Evolutionary conservation across 768 basidiomycete genomes (phyloP).

Genomic region (Exsudoporus frostii): DNA sequence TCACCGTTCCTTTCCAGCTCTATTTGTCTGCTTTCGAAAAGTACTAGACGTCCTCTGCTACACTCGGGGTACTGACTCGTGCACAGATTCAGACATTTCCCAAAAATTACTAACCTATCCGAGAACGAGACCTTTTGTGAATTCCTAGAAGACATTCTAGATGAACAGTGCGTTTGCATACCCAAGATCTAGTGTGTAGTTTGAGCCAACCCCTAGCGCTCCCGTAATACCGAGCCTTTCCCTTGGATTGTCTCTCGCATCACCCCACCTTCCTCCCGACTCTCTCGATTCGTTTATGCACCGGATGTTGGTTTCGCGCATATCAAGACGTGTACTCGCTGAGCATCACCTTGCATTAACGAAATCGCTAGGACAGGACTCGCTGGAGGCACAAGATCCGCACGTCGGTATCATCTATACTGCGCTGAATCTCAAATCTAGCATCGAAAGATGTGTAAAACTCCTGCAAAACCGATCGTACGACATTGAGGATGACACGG

Average conservation of each 20-base stretch:
- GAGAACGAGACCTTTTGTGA: conserved; percentile 81
- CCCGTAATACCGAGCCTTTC: conserved; percentile 78
- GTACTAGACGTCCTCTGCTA: conserved; percentile 36
- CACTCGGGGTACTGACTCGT: conserved; percentile 7
- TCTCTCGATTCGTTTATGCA: conserved; percentile 84
- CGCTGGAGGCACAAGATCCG: conserved; percentile 42
- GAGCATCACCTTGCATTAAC: conserved; percentile 89
- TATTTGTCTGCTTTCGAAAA: conserved; percentile 88
- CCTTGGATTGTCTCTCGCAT: conserved; percentile 81
- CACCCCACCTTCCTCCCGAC: conserved; percentile 74
- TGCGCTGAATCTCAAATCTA: conserved; percentile 61
- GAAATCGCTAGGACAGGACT: conserved; percentile 42
- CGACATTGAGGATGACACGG: conserved; percentile 39
- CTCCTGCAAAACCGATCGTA: conserved; percentile 51
- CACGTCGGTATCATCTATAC: conserved; percentile 88
- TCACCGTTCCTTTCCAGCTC: conserved; percentile 42
- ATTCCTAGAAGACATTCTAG: conserved; percentile 60
- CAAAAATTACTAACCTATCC: conserved; percentile 62
- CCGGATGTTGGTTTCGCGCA: conserved; percentile 87
- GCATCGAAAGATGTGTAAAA: conserved; percentile 64
- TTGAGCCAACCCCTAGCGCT: conserved; percentile 45
- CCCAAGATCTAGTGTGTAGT: background rate
- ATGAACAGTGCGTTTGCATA: conserved; percentile 65
- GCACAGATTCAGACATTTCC: conserved; percentile 67
- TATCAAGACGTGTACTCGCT: conserved; percentile 83